Evolutionary conservation across 192 early-diverging fungal species (phyloP), one percentile per base, ranked within the genome.

Genomic region (Podila epigama): DNA sequence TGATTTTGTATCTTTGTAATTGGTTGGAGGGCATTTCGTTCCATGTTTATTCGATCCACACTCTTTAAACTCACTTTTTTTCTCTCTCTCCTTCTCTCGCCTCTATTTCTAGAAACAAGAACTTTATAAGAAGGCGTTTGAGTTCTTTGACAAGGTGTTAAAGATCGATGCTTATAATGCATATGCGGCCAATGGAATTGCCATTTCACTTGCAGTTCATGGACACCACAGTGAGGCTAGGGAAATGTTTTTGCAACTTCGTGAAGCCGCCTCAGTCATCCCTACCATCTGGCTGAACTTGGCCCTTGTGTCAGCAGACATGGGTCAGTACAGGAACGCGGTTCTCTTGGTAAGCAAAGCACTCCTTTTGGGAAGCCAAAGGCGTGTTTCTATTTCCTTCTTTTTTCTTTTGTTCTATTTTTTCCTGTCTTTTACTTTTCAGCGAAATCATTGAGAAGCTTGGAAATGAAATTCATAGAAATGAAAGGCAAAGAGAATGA

Each of bases 111-210:
- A 75, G 72, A 77, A 77, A 64, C 60, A 82, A 63, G 83, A 81
- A 31, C 69, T 79, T 31, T 92, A 92, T 77, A 89, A 87, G 60
- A 83, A 88, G n/a, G 90, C 92, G 1, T 71, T 89, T 32, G 91
- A 94, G 70, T 97, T 92, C 60, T 97, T 94, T 66, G 87, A 89
- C 37, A 93, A 92, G 69, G 89, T 85, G 7, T 52, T 95, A 44
- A 72, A 83, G 59, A 66, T 87, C 4, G 96, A 98, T 63, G 59
- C 54, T 12, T 63, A 61, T 37, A 95, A 94, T 64, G 84, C 89
- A 0, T 90, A 92, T 35, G 97, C 95, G 1, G 92, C 92, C 0
- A 90, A 94, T 50, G 97, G 97, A 20, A 82, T 95, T 33, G 95
- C 92, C 6, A 94, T 97, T 51, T 86, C 90, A 6, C 69, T 96